Percentiles rank a stretch among this genome's conserved stretches.
These are phyloP conservation scores for Uronychia setigera DNA, from an alignment of 73 alveolate species.

Conservation along the genomic window DNA sequence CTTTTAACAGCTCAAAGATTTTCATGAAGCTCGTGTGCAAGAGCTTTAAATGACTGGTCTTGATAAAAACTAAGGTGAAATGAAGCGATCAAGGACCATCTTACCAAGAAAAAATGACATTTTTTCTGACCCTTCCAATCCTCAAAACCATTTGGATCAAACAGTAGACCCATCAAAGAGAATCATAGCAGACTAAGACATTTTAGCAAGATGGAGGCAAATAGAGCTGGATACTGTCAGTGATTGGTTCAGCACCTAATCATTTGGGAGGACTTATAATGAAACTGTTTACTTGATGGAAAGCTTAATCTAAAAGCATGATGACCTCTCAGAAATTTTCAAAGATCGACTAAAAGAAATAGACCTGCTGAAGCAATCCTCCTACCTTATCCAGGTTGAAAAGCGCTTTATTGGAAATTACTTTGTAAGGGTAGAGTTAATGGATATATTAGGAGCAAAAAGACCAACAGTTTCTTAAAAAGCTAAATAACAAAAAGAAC, in stretches of 20 bases:
- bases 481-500: too few species aligned
- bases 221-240: neutral
- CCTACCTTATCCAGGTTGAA: neutral
- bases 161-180: too few species aligned
- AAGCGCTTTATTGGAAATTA: neutral
- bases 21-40: too few species aligned
- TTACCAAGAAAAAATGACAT: neutral
- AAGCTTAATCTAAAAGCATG: neutral
- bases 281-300: neutral
- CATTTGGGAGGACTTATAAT: neutral
- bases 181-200: neutral
- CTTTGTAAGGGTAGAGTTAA: neutral
- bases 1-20: neutral
- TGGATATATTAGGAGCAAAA: neutral
- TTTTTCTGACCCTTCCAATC: too few species aligned
- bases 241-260: too few species aligned
- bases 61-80: too few species aligned
- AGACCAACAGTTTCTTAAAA: too few species aligned
- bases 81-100: neutral
- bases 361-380: neutral
- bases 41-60: too few species aligned
- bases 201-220: neutral
- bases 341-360: neutral
- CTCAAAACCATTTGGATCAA: too few species aligned
- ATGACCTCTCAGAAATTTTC: neutral